Base-by-base conservation (phyloP, 306 rosid species). In the Luffa aegyptiaca region DNA sequence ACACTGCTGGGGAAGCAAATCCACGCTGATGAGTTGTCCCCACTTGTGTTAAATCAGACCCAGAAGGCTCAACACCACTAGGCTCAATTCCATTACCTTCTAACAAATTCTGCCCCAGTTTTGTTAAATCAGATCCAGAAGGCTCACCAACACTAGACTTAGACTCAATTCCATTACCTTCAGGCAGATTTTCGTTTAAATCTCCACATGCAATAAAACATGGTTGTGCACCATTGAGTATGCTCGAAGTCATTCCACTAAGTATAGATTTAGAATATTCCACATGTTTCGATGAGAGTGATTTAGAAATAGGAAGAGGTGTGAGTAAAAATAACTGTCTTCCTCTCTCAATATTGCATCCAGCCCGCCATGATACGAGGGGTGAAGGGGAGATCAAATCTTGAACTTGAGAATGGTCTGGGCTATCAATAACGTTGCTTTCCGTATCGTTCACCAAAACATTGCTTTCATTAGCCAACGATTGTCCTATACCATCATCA, bases 311-410 rank as follows among this genome's bases (percentile, higher is more conserved):
- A 35, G 98, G 98, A 80, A 96, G 96, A 52, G 99, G 99, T 11
- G 99, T 96, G 7, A 96, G 92, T 92, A 90, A 84, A 79, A 96
- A 96, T 87, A 96, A 73, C 56, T 93, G 97, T 80, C 96, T 90
- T 82, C 92, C 92, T 74, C 94, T 87, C 42, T 96, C 87, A 35
- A 93, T 86, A 3, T 92, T 88, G 77, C 99, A 88, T 46, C 93
- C 84, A 39, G 90, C 99, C 69, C 90, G 92, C 99, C 98, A 96
- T 0, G 97, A 93, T 71, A 96, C 99, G 51, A 96, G 96, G 17
- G 99, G 97, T 42, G 99, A 96, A 76, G 97, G 97, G 37, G 99
- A 96, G 44, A 96, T 82, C 70, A 92, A 72, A 12, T 86, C 84
- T 52, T 81, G 80, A 52, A 75, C 36, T 65, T 81, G 85, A 61